A percentile compares a stretch with the other conserved stretches of the same genome.
phyloP scores from a whole-genome alignment of 2,329 filamentous ascomycete genomes.

The Periglandula ipomoeae region DNA sequence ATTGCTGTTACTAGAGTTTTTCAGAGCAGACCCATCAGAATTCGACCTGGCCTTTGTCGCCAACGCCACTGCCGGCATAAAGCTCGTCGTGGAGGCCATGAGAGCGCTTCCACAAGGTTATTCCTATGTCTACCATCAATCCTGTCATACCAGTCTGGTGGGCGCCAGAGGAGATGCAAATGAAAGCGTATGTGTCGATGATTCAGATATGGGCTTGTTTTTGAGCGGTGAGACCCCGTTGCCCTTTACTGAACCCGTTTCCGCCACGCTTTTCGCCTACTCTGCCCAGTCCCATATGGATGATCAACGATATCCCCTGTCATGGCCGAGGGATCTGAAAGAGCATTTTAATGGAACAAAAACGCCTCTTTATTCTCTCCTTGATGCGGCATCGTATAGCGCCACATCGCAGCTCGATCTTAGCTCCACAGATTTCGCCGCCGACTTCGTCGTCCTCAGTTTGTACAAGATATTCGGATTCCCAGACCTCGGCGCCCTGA shows the following conservation, averaged over 20 bases:
- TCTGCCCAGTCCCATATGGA: constrained; percentile 93
- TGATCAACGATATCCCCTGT: constrained; percentile 62
- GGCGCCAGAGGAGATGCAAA: constrained; percentile 67
- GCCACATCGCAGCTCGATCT: constrained; percentile 72
- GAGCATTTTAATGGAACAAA: constrained; percentile 10
- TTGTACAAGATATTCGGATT: constrained; percentile 99
- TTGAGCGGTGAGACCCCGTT: constrained; percentile 33
- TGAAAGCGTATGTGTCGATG: constrained; percentile 56
- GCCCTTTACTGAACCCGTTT: constrained; percentile 9
- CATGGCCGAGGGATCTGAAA: constrained; percentile 52
- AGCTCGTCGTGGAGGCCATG: constrained; percentile 73
- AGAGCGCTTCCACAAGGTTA: constrained; percentile 62
- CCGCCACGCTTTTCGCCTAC: constrained; percentile 59
- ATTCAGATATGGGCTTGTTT: constrained; percentile 58
- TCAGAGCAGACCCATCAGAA: constrained; percentile 68
- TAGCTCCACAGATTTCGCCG: constrained; percentile 46
- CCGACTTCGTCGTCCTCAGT: constrained; percentile 82
- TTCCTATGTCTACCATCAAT: constrained; percentile 72
- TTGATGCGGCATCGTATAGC: constrained; percentile 77
- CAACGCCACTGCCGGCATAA: constrained; percentile 86
- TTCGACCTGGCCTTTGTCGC: constrained; percentile 89
- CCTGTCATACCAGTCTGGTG: constrained; percentile 80
- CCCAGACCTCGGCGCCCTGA: constrained; percentile 77
- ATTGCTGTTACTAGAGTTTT: constrained; percentile 61
- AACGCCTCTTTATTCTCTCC: constrained; percentile 50